phyloP scores from a whole-genome alignment of 2,329 filamentous ascomycete species.

The Aspergillus floridensis region DNA sequence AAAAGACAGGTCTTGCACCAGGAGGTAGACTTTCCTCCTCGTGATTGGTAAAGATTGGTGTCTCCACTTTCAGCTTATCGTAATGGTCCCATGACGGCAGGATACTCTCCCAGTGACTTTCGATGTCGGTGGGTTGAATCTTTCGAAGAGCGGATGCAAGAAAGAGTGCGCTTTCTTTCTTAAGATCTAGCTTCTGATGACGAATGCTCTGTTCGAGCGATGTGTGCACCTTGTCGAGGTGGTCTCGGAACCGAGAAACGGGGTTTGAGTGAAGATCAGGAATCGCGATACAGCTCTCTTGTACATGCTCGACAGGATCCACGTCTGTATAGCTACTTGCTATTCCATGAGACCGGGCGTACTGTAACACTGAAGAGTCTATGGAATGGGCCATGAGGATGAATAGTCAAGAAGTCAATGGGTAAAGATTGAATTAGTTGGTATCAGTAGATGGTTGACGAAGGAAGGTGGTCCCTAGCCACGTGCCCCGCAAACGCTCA shows the following conservation, averaged over 20 bases:
- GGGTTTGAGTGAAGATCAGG: conserved; percentile 12
- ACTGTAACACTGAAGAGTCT: conserved; percentile 45
- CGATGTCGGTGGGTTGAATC: conserved; percentile 10
- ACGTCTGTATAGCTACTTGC: conserved; percentile 37
- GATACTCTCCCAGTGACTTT: conserved; percentile 19
- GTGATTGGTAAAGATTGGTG: conserved; percentile 47
- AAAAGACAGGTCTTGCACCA: conserved; percentile 25
- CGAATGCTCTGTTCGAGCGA: conserved; percentile 12
- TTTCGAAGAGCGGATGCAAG: conserved; percentile 30
- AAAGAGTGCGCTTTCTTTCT: conserved; percentile 28
- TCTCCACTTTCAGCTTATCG: conserved; percentile 42
- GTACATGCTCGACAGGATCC: conserved; percentile 21
- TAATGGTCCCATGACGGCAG: conserved; percentile 22
- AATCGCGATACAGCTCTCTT: conserved; percentile 17
- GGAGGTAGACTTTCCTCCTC: conserved; percentile 46
- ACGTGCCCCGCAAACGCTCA: background rate
- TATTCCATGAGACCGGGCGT: conserved; percentile 48
- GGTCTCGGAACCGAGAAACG: conserved; percentile 16
- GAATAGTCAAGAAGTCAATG: background rate
- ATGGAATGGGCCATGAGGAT: conserved; percentile 14
- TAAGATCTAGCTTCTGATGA: conserved; percentile 36
- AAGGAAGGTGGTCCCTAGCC: background rate
- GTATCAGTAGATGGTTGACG: background rate
- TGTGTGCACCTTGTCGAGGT: conserved; percentile 13
- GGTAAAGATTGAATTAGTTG: background rate